These are phyloP conservation scores for Setaria viridis DNA, from an alignment of 202 grass and related monocot species.

Conservation along the genomic window DNA sequence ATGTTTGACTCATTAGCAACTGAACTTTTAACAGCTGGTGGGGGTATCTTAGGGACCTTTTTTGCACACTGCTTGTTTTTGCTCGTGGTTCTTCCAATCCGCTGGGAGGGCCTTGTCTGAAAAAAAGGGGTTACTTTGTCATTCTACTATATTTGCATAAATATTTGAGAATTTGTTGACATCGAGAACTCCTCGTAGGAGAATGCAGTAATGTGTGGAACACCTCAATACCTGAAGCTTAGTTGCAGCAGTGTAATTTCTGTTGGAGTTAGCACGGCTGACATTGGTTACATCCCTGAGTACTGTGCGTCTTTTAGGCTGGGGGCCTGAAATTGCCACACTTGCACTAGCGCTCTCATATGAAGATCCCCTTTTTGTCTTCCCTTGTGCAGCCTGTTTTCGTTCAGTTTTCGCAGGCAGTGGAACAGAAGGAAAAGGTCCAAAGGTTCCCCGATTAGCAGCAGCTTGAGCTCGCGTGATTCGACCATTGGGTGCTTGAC, in stretches of 20 bases:
- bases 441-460: slow-evolving; percentile 51
- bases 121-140: slow-evolving; percentile 30
- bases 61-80: slow-evolving; percentile 60
- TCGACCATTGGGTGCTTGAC: slow-evolving; percentile 60
- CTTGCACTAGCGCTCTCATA: slow-evolving; percentile 52
- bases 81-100: slow-evolving; percentile 30
- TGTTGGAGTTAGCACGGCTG: slow-evolving; percentile 43
- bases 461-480: slow-evolving; percentile 76
- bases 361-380: slow-evolving; percentile 58
- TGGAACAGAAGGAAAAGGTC: slow-evolving; percentile 35
- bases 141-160: slow-evolving; percentile 6
- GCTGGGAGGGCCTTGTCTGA: slow-evolving; percentile 57
- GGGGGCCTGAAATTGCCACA: slow-evolving; percentile 47
- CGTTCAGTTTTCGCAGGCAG: slow-evolving; percentile 45
- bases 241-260: slow-evolving; percentile 42
- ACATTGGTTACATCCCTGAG: slow-evolving; percentile 74
- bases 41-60: slow-evolving; percentile 46
- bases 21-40: slow-evolving; percentile 36
- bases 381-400: slow-evolving; percentile 48
- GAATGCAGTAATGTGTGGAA: slow-evolving; percentile 10
- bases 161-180: slow-evolving; percentile 23
- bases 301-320: slow-evolving; percentile 66
- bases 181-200: not conserved
- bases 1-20: slow-evolving; percentile 46
- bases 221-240: slow-evolving; percentile 70